phyloP scores from a whole-genome alignment of 2,329 filamentous ascomycete species.

The Colletotrichum tanaceti region DNA sequence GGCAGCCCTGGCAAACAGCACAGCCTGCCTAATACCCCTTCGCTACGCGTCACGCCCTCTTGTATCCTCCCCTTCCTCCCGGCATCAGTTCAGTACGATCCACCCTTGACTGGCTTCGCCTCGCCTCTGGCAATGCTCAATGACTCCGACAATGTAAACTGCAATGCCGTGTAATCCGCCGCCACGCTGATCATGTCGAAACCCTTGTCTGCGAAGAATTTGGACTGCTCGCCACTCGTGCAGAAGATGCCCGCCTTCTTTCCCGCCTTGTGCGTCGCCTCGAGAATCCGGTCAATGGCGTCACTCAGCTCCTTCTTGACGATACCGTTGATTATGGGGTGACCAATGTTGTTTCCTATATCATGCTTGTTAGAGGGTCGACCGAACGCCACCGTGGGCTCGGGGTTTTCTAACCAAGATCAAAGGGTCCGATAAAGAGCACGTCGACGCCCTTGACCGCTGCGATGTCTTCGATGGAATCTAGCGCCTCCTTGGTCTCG shows the following conservation, averaged over 20 bases:
- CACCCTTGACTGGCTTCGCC: conserved; percentile 51
- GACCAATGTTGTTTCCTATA: conserved; percentile 68
- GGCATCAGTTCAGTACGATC: conserved; percentile 54
- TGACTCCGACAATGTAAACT: conserved; percentile 57
- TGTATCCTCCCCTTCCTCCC: background rate
- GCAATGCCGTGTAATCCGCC: conserved; percentile 66
- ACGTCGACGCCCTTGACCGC: conserved; percentile 70
- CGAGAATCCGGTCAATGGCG: conserved; percentile 69
- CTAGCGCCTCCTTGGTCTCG: conserved; percentile 72
- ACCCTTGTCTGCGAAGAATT: conserved; percentile 64
- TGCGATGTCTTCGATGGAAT: conserved; percentile 71
- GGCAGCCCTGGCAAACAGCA: conserved; percentile 3
- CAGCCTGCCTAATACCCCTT: conserved; percentile 3
- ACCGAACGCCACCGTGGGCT: background rate
- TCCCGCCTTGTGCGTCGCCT: conserved; percentile 68
- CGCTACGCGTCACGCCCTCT: background rate
- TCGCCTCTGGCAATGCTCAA: conserved; percentile 60
- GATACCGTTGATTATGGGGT: conserved; percentile 70
- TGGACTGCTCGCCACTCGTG: conserved; percentile 66
- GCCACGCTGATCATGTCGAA: conserved; percentile 72
- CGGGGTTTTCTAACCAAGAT: conserved; percentile 60
- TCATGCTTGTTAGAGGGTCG: background rate
- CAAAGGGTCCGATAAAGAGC: conserved; percentile 74
- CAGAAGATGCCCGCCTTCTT: conserved; percentile 75
- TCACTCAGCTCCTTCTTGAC: conserved; percentile 68